These are phyloP conservation scores for Paecilomyces formosus DNA, from an alignment of 2,329 filamentous ascomycete species.

Conservation along the genomic window DNA sequence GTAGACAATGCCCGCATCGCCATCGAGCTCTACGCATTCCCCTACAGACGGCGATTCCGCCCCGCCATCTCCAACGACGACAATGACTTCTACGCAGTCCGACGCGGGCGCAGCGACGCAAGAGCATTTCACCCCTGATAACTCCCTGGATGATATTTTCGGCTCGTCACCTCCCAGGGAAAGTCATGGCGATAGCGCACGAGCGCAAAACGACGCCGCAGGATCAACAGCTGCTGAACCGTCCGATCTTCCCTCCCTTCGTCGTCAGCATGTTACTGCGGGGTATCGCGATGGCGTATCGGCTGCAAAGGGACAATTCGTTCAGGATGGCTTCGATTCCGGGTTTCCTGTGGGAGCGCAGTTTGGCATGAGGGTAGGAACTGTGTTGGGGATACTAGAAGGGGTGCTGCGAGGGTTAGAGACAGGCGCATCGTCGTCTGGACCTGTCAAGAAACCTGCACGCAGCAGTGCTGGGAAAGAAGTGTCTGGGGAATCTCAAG, in stretches of 20 bases:
- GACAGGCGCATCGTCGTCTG: slow-evolving; percentile 14
- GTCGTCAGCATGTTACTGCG: slow-evolving; percentile 69
- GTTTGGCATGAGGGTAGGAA: slow-evolving; percentile 66
- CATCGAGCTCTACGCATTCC: slow-evolving; percentile 5
- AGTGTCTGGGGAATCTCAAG: background rate
- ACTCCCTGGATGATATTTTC: slow-evolving; percentile 35
- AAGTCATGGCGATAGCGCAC: background rate
- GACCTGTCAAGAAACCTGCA: slow-evolving; percentile 18
- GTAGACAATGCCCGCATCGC: slow-evolving; percentile 4
- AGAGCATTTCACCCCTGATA: slow-evolving; percentile 9
- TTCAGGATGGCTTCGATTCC: slow-evolving; percentile 87
- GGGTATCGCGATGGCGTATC: slow-evolving; percentile 88
- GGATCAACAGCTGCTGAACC: slow-evolving; percentile 26
- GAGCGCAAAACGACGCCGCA: background rate
- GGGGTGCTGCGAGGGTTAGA: slow-evolving; percentile 48
- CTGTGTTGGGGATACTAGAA: slow-evolving; percentile 69
- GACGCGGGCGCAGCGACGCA: slow-evolving; percentile 1
- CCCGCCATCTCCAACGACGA: slow-evolving; percentile 2
- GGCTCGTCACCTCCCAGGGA: slow-evolving; percentile 28
- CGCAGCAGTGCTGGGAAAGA: slow-evolving; percentile 7
- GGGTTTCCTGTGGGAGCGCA: slow-evolving; percentile 79
- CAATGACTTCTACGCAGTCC: slow-evolving; percentile 8
- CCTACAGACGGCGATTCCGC: background rate
- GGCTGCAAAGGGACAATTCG: slow-evolving; percentile 62
- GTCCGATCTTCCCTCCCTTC: slow-evolving; percentile 68